Base-by-base conservation (phyloP, 371 early-diverging fungal genomes). In the Batkoa obscura region DNA sequence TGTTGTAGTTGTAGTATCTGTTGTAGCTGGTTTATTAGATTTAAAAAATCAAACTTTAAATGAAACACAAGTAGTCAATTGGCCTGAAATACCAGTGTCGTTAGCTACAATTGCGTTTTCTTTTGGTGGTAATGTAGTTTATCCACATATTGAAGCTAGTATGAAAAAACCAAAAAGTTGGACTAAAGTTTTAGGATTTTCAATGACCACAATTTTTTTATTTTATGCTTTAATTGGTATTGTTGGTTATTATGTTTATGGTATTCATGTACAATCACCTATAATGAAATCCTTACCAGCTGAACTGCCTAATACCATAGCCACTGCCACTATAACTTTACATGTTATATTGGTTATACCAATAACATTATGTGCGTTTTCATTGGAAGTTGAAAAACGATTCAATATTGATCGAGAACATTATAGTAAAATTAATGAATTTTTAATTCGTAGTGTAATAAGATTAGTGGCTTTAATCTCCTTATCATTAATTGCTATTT, bases 221-320 rank as follows among this genome's bases (percentile, higher is more conserved):
- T 74, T 89, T 72, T 89, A 90, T 60, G 58, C 81, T 46, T 56
- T 79, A 46, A 78, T 81, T 32, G 88, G 84, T 45, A 68, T 75
- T 13, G 72, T 83, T 12, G 88, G 86, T 32, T 90, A 90, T 59
- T 73, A 75, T 41, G 72, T 84, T 43, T 90, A 86, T 62, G 91
- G 89, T 39, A 60, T 64, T 37, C 32, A 43, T 0, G 80, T 81
- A 10, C 53, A 60, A 10, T 79, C 77, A 0, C 89, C 89, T 5
- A 76, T 88, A 43, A 70, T 83, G 56, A 65, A 73, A 57, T 79
- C 72, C 35, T 68, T 90, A 39, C 84, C 83, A 9, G 61, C 64
- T 0, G 83, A 78, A 15, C 66, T 68, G 15, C 66, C 37, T 10
- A 38, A 17, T 17, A n/a, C 49, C 31, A 49, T 37, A 2, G 9